Conservation (phyloP, 2,329 filamentous ascomycete species). For the Penicillium corylophilum region DNA sequence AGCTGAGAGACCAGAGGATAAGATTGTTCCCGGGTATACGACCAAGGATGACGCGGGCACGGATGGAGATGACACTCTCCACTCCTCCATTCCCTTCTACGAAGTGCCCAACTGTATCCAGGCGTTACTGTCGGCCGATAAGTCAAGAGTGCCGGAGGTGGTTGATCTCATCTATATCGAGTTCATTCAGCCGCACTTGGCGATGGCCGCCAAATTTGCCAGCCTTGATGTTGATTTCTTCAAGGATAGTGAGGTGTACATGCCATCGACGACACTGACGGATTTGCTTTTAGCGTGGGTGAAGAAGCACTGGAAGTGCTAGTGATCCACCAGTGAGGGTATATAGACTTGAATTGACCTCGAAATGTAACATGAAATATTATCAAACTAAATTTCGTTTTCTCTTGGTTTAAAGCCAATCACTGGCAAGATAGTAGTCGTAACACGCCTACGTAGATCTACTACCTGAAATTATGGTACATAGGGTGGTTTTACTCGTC, state of each 20-base stretch:
- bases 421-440: not conserved
- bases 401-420: not conserved
- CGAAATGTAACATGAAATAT: not conserved
- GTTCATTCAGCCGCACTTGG: slow-evolving; percentile 80
- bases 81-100: slow-evolving; percentile 72
- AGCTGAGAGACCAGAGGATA: slow-evolving; percentile 35
- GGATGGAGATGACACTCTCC: slow-evolving; percentile 89
- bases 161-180: slow-evolving; percentile 91
- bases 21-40: slow-evolving; percentile 73
- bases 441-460: not conserved
- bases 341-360: not conserved
- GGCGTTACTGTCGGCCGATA: slow-evolving; percentile 53
- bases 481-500: slow-evolving; percentile 25
- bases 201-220: slow-evolving; percentile 68
- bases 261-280: slow-evolving; percentile 56
- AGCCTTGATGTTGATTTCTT: slow-evolving; percentile 51
- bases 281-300: slow-evolving; percentile 62
- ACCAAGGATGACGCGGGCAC: slow-evolving; percentile 79
- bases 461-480: slow-evolving; percentile 13
- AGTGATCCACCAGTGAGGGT: slow-evolving; percentile 4
- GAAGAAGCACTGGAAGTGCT: slow-evolving; percentile 53
- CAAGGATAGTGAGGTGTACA: slow-evolving; percentile 52
- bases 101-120: slow-evolving; percentile 81
- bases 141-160: slow-evolving; percentile 58
- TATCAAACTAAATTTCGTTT: not conserved